Evolutionary conservation across 768 basidiomycete species (phyloP).

Genomic region (Leccinum subgranulosum): DNA sequence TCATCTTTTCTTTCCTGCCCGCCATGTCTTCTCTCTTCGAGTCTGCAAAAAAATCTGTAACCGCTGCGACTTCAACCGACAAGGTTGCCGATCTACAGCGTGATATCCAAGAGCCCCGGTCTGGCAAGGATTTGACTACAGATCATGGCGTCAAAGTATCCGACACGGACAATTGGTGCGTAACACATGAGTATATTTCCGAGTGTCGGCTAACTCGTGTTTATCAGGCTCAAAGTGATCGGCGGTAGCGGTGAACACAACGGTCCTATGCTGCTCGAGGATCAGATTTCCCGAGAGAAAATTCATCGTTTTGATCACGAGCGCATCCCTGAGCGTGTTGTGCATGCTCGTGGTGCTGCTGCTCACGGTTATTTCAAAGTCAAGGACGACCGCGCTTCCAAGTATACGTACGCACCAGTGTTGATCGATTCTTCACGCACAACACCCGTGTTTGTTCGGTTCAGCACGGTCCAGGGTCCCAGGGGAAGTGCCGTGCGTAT

Average conservation of each 20-base stretch:
- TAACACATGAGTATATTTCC: neutral
- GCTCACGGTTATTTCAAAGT: constrained; percentile 86
- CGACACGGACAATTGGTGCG: constrained; percentile 65
- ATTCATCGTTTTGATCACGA: constrained; percentile 83
- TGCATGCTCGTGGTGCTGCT: constrained; percentile 67
- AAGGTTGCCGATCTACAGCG: constrained; percentile 25
- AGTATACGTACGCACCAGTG: constrained; percentile 67
- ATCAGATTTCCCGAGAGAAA: constrained; percentile 72
- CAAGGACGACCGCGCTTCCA: constrained; percentile 60
- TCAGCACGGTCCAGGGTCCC: constrained; percentile 82
- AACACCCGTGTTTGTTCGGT: constrained; percentile 79
- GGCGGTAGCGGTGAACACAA: constrained; percentile 39
- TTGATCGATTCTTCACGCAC: constrained; percentile 69
- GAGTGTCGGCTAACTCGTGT: constrained; percentile 4
- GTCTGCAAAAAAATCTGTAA: constrained; percentile 14
- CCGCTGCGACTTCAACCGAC: constrained; percentile 6
- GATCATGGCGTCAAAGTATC: constrained; percentile 58
- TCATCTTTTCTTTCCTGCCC: neutral
- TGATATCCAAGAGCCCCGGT: constrained; percentile 21
- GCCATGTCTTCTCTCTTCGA: constrained; percentile 16
- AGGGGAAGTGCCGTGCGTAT: constrained; percentile 73
- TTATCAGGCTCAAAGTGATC: constrained; percentile 50
- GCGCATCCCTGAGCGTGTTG: constrained; percentile 84
- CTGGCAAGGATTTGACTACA: constrained; percentile 44
- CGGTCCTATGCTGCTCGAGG: constrained; percentile 78